Base-by-base conservation (phyloP, 208 protist species). In the Leishmania guyanensis region DNA sequence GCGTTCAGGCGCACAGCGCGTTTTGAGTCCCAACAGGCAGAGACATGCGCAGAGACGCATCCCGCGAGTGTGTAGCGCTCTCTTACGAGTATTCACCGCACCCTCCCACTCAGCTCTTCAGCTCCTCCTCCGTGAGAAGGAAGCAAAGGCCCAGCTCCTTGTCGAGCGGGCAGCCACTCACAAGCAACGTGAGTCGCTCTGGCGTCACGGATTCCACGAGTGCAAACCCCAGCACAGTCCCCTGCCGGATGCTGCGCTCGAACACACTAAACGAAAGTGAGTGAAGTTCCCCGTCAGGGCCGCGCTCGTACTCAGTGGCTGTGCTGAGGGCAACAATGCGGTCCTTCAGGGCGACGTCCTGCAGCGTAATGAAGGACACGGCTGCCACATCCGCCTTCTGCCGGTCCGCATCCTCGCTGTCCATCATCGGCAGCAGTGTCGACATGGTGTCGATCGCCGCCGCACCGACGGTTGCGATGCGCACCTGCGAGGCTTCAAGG, bases 351-450 rank as follows among this genome's bases (percentile, higher is more conserved):
- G 89, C 86, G n/a, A 90, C 75, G 53, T 93, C 90, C 54, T 88
- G 84, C 26, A 82, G 66, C 1, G 83, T 88, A 3, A 93, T 68
- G 75, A 92, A 93, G 12, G 82, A 90, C 4, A 94, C 83, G 39
- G 88, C 83, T 0, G 84, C 84, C 26, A 83, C 78, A 79, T 86
- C 82, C 12, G 50, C 56, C 68, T 84, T 81, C 65, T 68, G 73
- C 54, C 60, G 69, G 29, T 26, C 62, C 20, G 16, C 78, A 14
- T 81, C 83, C n/a, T 78, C 74, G 36, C 72, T 54, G 69, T 94
- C 91, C 69, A 80, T 80, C 89, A 96, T 93, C 9, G 92, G 92
- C 85, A 94, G 88, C 51, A 96, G 83, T 26, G 88, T 92, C 20
- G 88, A 80, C 82, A 93, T 88, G 9, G 86, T 82, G 17, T 72